Evolutionary conservation across 176 grass and related monocot species (phyloP), one percentile per base, ranked within the genome.

Genomic region (Zoysia japonica): DNA sequence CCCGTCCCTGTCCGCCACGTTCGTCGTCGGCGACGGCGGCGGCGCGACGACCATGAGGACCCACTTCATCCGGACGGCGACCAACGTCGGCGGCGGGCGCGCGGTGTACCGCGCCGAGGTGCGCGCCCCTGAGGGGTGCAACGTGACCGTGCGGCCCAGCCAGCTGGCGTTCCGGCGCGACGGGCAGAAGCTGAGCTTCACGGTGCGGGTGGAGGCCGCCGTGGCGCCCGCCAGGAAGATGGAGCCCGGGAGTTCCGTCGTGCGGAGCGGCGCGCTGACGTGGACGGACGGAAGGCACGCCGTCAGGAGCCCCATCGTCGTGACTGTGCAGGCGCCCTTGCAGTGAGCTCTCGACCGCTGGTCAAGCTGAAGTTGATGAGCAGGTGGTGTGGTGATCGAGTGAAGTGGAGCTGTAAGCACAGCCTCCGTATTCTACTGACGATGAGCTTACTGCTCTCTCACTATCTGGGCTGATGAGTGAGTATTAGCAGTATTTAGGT

Each of bases 121-220:
- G 1, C 64, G 38, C 46, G 87, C 71, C 35, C 95, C 95, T 0
- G 80, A 90, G 60, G 95, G 91, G 16, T 81, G 89, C 84, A 90
- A 76, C 16, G 95, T 94, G 70, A 92, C 87, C 39, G 87, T 97
- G 45, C 60, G 88, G 82, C 95, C 95, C 6, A 17, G 36, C 38
- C 75, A 74, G 72, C 83, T 97, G 70, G 56, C 80, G 43, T 97
- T 97, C 83, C 85, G 91, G 70, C 86, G 95, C 52, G 72, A 87
- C 2, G 95, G 95, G 65, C 95, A 97, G 82, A 92, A 88, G 78
- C 73, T 97, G 66, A 97, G 95, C 88, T 97, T 90, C 67, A 68
- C 87, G 38, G 76, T 94, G 65, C 85, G 86, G 44, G 83, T 97
- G 7, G 81, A 88, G 80, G 78, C 83, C 16, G 43, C 80, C 3